Percentiles rank a stretch among this genome's conserved stretches.
Conservation (phyloP, 768 basidiomycete genomes). For the Lactarius sanguifluus region DNA sequence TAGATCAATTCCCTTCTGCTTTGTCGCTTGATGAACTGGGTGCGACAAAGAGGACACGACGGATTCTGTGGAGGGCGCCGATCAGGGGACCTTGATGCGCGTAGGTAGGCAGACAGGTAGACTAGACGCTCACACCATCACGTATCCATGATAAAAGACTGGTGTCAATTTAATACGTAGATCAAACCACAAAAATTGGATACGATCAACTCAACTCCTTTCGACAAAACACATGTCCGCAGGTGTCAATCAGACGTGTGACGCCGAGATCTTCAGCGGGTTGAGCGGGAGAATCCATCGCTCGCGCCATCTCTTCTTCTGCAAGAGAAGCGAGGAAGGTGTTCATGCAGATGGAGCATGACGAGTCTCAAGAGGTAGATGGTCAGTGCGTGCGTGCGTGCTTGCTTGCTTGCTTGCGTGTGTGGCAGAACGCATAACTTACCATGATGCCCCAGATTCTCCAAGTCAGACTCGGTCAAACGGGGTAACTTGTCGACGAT, state of each 20-base stretch:
- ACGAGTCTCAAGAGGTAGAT: conserved; percentile 48
- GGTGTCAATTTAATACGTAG: conserved; percentile 7
- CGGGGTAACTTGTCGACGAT: conserved; percentile 49
- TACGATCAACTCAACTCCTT: conserved; percentile 58
- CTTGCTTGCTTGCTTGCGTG: background rate
- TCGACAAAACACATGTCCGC: conserved; percentile 72
- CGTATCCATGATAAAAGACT: conserved; percentile 30
- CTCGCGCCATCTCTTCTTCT: conserved; percentile 71
- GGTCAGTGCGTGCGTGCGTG: background rate
- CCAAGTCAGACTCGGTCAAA: conserved; percentile 51
- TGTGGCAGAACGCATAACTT: conserved; percentile 13
- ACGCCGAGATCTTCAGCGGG: conserved; percentile 69
- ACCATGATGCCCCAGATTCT: conserved; percentile 50
- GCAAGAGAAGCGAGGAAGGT: conserved; percentile 65
- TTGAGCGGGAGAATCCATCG: conserved; percentile 78
- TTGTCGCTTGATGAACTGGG: conserved; percentile 38
- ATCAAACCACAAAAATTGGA: background rate
- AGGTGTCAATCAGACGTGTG: conserved; percentile 49
- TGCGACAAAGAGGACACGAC: conserved; percentile 68
- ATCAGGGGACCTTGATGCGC: conserved; percentile 10
- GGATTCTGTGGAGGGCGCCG: conserved; percentile 45
- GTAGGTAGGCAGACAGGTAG: background rate
- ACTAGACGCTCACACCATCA: conserved; percentile 19
- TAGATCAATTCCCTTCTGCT: background rate
- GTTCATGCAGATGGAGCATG: conserved; percentile 75